Percentiles rank a stretch among this genome's conserved stretches.
These are phyloP conservation scores for Oryza glaberrima DNA, from an alignment of 176 grass and related monocot species.

Conservation along the genomic window DNA sequence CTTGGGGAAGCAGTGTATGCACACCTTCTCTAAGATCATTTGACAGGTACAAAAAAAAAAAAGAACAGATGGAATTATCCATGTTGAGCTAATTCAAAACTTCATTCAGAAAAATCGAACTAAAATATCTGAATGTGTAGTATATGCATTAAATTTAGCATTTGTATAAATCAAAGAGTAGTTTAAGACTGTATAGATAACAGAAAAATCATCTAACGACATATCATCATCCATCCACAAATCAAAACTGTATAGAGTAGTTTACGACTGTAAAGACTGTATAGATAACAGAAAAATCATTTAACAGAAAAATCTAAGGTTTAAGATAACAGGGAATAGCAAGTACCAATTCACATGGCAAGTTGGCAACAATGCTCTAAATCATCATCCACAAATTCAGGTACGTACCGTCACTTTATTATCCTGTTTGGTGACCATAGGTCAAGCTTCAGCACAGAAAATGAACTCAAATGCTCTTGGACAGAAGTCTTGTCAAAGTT, in stretches of 20 bases:
- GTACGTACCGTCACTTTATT: background rate
- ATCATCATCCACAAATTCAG: slow-evolving; percentile 7
- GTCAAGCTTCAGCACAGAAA: background rate
- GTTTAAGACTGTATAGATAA: background rate
- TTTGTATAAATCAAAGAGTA: background rate
- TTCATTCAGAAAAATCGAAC: background rate
- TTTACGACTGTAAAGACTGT: background rate
- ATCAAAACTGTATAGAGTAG: background rate
- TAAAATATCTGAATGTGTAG: background rate
- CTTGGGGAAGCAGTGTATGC: background rate
- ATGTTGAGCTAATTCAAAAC: background rate
- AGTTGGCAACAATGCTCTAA: background rate
- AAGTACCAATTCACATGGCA: background rate
- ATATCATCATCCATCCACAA: background rate
- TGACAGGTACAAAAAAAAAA: background rate
- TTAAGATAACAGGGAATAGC: background rate
- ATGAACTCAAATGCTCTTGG: background rate
- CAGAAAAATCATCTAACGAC: background rate
- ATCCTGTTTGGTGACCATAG: background rate
- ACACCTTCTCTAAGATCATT: background rate
- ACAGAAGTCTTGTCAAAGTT: background rate
- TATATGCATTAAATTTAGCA: background rate
- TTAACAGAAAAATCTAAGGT: background rate
- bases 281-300: background rate
- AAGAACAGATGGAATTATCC: background rate